Base-by-base conservation (phyloP, 305 asterid species). In the Fraxinus greggii region DNA sequence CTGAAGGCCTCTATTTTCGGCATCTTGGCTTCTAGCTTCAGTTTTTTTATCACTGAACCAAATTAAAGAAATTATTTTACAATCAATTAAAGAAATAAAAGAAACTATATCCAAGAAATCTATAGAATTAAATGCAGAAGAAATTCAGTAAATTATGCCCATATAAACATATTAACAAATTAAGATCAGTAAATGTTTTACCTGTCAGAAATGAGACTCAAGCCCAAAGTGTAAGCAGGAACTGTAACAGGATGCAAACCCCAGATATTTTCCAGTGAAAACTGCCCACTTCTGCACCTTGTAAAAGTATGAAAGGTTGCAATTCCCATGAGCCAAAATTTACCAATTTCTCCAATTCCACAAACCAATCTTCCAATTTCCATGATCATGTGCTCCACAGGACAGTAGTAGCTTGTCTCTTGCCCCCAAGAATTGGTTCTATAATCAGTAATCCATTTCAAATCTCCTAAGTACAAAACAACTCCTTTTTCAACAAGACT, bases 361-460 rank as follows among this genome's bases (percentile, higher is more conserved):
- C 89, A 88, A 3, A 89, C 83, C 72, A 96, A 79, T 77, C 93
- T 90, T 8, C 95, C 97, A 35, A 94, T 70, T 89, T 96, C 99
- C 94, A 87, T 90, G 19, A 94, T 90, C 98, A 92, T 86, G 81
- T 96, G 95, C 84, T 94, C 98, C 76, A 96, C 94, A 12, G 97
- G 91, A 69, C 97, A 90, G 81, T 94, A 92, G 70, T 86, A 87
- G 69, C 83, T 88, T 54, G 85, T 87, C 28, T 86, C 87, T 79
- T 85, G 84, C 35, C 84, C 92, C 19, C 85, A 78, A 59, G 7
- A 72, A 21, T 79, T 86, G 19, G 59, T 88, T 82, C 89, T 89
- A 79, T 86, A 94, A 79, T 96, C 95, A 85, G 89, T 75, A 29
- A 96, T 86, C 98, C 99, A 94, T 75, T 92, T 93, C 7, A 96